A percentile compares a stretch with the other conserved stretches of the same genome.
phyloP scores from a whole-genome alignment of 2,329 filamentous ascomycete species.

The Rugonectria rugulosa region DNA sequence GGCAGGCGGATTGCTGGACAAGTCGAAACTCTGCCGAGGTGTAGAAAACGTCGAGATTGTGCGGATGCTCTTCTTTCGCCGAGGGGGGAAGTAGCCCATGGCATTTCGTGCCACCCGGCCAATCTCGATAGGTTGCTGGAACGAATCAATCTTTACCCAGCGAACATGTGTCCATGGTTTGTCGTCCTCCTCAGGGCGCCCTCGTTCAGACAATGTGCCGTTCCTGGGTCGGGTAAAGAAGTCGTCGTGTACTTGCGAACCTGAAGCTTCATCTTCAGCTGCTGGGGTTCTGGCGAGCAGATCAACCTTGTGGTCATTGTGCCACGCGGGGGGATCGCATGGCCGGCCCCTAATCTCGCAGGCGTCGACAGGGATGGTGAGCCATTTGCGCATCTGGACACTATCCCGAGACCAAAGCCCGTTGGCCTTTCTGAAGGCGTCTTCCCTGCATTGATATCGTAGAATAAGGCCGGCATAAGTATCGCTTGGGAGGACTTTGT shows the following conservation, averaged over 20 bases:
- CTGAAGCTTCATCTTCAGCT: constrained; percentile 36
- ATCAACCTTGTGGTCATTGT: constrained; percentile 53
- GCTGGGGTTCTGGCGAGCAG: constrained; percentile 59
- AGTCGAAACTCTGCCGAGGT: constrained; percentile 70
- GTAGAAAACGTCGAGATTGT: constrained; percentile 72
- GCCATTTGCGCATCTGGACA: constrained; percentile 81
- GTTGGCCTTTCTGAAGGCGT: constrained; percentile 85
- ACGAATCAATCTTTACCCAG: constrained; percentile 83
- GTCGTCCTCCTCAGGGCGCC: constrained; percentile 57
- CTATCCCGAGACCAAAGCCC: constrained; percentile 94
- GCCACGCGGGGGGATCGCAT: constrained; percentile 60
- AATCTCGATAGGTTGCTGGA: constrained; percentile 78
- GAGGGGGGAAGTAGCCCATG: constrained; percentile 90
- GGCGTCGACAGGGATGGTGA: constrained; percentile 88
- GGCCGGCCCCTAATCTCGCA: constrained; percentile 82
- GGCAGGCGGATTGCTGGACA: constrained; percentile 55
- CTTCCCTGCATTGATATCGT: constrained; percentile 85
- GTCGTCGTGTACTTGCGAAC: constrained; percentile 45
- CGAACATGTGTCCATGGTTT: constrained; percentile 84
- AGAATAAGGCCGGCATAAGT: constrained; percentile 92
- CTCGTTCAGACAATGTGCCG: constrained; percentile 39
- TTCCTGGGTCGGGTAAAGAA: constrained; percentile 51
- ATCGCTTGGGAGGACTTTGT: constrained; percentile 82
- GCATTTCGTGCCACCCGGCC: constrained; percentile 81
- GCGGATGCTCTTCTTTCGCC: constrained; percentile 81